Evolutionary conservation across 1,139 yeast species (phyloP), one percentile per base, ranked within the genome.

Genomic region (Yamadazyma conglobata): DNA sequence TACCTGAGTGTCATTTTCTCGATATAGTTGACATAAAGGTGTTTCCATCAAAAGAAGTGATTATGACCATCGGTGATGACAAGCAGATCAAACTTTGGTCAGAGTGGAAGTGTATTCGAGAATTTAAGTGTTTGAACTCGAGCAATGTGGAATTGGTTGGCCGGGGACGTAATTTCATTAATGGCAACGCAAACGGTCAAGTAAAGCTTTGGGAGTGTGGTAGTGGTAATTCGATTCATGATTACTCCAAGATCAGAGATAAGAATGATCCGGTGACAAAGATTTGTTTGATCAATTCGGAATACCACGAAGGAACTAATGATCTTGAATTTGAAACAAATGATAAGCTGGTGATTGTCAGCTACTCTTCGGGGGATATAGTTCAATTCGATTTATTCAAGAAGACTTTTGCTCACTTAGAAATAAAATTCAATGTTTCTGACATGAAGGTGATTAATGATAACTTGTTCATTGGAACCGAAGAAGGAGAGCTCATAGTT

Each of bases 191-290:
- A 5, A 83, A 78, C 46, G 83, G 84, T 0, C 49, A 70, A 0
- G 60, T 79, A 2, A 60, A 58, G 26, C 46, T 84, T 23, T 83
- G 87, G 88, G 91, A 84, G 44, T 73, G 84, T 46, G 80, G 84
- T 0, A 49, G 70, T 2, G 85, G 79, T 0, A 34, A 49, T 12
- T 48, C 55, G 3, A 48, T 80, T 6, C 54, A 67, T 38, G 52
- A 56, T 3, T 64, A 77, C 31, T 32, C 36, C 2, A 52, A 73
- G 32, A 44, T 51, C 2, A 56, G 55, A 19, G 51, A 61, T 33
- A 45, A 47, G 18, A 50, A 38, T 13, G 75, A 57, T 50, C 59
- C 53, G 3, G 56, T 62, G 5, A 58, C 38, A 12, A 51, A 48
- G 20, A 35, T 58, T 4, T 31, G 20, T 32, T 35, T 32, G 10